Base-by-base conservation (phyloP, 106 monocot species). In the Chionographis japonica region DNA sequence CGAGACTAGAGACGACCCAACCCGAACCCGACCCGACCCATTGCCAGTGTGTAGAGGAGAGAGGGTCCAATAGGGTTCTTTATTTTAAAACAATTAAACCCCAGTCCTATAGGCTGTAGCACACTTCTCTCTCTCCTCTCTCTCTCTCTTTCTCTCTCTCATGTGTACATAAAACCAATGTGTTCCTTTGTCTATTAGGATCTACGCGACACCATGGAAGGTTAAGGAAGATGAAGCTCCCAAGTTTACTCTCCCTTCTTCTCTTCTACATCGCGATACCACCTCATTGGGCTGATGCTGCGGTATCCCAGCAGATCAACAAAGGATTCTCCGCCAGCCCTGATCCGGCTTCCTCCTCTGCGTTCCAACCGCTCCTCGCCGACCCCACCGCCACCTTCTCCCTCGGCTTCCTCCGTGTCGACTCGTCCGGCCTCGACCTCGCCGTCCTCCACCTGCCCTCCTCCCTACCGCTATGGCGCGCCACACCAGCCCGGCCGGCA, bases 381-480 rank as follows among this genome's bases (percentile, higher is more conserved):
- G 89, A 89, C n/a, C 82, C 82, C 2, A 78, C 74, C 17, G 79
- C 74, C 56, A 43, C 53, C 17, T 85, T 89, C 77, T 72, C 85
- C 15, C 49, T 89, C 13, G 89, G 82, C 4, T 89, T 89, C 72
- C 82, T 85, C 63, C 70, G 50, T 3, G 52, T 77, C 58, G 53
- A 73, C 52, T 56, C 78, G 13, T 53, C 67, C 42, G 40, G 66
- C 3, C 82, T 89, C 63, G 85, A 85, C 71, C 79, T 89, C 50
- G 89, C 79, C 49, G 60, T 89, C 50, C n/a, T 85, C 61, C 89
- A 85, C 68, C 76, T 82, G 16, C 82, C 85, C 4, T 89, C 89
- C 10, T 66, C 69, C 14, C 40, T 73, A 27, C 74, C 85, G 2
- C 49, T 85, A 4, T 89, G 89, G 89, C 79, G 79, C 38, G 85